Percentiles rank a stretch among this genome's conserved stretches.
Evolutionary conservation across 176 grass and related monocot species (phyloP).

Genomic region (Raddia guianensis): DNA sequence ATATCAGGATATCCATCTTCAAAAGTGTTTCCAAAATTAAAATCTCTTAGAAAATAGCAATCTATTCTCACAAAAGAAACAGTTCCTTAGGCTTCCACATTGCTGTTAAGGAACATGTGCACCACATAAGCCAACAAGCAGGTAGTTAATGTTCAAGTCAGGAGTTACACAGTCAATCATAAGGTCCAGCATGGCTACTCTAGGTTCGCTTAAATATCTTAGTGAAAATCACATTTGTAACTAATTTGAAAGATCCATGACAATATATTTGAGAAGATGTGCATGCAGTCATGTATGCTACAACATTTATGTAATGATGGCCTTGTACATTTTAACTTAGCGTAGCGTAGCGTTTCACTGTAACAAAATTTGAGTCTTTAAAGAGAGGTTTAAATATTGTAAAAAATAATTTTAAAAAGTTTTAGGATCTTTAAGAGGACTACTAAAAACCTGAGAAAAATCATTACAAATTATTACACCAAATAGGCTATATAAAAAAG

Average conservation of each 20-base stretch:
- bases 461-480: no score
- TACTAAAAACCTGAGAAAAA: no score
- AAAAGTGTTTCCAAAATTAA: conserved; percentile 30
- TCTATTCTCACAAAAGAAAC: conserved; percentile 25
- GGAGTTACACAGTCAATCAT: conserved; percentile 9
- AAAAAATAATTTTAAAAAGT: no score
- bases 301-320: background rate
- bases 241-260: conserved; percentile 19
- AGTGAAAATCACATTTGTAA: conserved; percentile 7
- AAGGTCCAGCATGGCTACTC: background rate
- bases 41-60: conserved; percentile 3
- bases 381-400: no score
- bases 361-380: no score
- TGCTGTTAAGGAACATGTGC: conserved; percentile 9
- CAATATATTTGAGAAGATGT: background rate
- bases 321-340: no score
- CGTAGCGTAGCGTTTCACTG: no score
- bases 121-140: conserved; percentile 14
- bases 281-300: background rate
- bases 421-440: no score
- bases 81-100: background rate
- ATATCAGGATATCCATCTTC: conserved; percentile 25
- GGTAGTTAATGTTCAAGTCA: background rate
- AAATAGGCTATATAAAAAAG: no score
- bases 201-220: conserved; percentile 6